Base-by-base conservation (phyloP, 108 stramenopile species). In the Pseudonitzschia multiseries region DNA sequence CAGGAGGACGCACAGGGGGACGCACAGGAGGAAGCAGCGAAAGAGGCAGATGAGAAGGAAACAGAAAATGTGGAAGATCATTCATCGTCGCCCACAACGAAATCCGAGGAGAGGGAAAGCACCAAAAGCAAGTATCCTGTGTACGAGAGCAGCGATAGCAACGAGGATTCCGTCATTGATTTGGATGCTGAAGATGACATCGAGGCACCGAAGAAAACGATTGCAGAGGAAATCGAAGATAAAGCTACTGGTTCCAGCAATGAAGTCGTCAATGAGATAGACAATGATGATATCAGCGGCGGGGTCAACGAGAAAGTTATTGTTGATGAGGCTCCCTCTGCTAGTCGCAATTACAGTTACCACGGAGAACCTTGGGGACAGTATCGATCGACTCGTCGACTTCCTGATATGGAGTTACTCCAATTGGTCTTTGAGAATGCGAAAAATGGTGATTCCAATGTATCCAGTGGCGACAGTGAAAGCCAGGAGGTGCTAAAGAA, bases 401-500 rank as follows among this genome's bases (percentile, higher is more conserved):
- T 75, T 44, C 76, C 76, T 5, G 70, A 77, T 57, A 24, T 70
- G 40, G 76, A 77, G 57, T 54, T 77, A 31, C 29, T 77, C 0
- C 69, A 54, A 22, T 43, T 69, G 18, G 32, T 71, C 27, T 77
- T 71, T 57, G 60, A 77, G 43, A 52, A 71, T 29, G 28, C 41
- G 24, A 71, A 57, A 24, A 53, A 46, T 6, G 42, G 27, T 28
- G 51, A 54, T 28, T 18, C 22, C 6, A 62, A 46, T 21, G 31
- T 3, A 28, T 18, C 28, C 54, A 26, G 15, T 26, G 44, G 33
- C 22, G 33, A 42, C 26, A 17, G 50, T 40, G 26, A 71, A 46
- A 59, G 71, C 36, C 50, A 33, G 12, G 13, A 62, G 22, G 32
- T 26, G 12, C 26, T 51, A 42, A 54, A 65, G 10, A 14, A 51